These are phyloP conservation scores for Leccinum broughii DNA, from an alignment of 768 basidiomycete species.

Conservation along the genomic window DNA sequence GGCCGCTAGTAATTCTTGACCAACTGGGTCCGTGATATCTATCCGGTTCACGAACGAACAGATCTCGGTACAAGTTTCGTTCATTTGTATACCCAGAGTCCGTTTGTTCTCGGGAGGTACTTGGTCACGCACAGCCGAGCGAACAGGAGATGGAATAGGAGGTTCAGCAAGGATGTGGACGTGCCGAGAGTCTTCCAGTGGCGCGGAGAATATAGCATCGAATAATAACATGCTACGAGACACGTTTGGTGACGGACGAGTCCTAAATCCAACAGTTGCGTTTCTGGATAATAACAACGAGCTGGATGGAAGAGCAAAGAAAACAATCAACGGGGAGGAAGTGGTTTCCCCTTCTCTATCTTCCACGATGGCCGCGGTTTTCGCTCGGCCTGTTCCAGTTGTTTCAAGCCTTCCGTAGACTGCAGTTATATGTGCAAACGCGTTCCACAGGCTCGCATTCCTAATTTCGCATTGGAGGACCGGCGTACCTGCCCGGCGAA, in stretches of 20 bases:
- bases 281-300: conserved; percentile 15
- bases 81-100: conserved; percentile 18
- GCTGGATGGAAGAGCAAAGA: conserved; percentile 22
- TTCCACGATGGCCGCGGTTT: conserved; percentile 19
- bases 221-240: neutral
- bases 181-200: conserved; percentile 16
- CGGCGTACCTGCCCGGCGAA: conserved; percentile 26
- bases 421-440: conserved; percentile 22
- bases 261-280: conserved; percentile 20
- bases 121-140: conserved; percentile 2
- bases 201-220: conserved; percentile 24
- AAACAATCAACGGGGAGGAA: conserved; percentile 26
- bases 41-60: conserved; percentile 21
- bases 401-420: conserved; percentile 22
- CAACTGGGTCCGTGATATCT: conserved; percentile 24
- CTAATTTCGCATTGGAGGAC: conserved; percentile 27
- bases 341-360: conserved; percentile 19
- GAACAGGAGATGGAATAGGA: conserved; percentile 11
- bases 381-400: conserved; percentile 19
- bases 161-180: conserved; percentile 28
- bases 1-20: conserved; percentile 16
- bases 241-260: conserved; percentile 19
- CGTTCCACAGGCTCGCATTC: conserved; percentile 14
- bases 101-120: conserved; percentile 16
- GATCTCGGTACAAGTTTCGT: conserved; percentile 14